A percentile compares a stretch with the other conserved stretches of the same genome.
phyloP scores from a whole-genome alignment of 192 early-diverging fungal species.

The Backusella macrospora region DNA sequence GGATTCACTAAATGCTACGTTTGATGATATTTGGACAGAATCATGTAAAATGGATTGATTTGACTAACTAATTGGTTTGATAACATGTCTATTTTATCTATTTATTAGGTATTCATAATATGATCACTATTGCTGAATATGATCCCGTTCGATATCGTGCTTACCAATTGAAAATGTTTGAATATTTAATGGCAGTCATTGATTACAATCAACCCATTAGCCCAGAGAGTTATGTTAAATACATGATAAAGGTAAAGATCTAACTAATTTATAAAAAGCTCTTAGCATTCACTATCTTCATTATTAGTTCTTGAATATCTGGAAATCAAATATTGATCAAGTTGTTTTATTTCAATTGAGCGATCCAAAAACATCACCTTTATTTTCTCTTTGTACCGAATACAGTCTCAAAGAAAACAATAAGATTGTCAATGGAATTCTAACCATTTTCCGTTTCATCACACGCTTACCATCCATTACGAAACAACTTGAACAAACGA shows the following conservation, averaged over 20 bases:
- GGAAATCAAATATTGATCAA: slow-evolving; percentile 19
- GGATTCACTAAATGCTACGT: slow-evolving; percentile 27
- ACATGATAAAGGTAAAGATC: slow-evolving; percentile 15
- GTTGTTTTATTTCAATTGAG: slow-evolving; percentile 13
- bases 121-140: slow-evolving; percentile 3
- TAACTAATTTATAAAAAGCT: background rate
- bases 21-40: slow-evolving; percentile 41
- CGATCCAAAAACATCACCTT: slow-evolving; percentile 21
- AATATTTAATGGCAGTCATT: background rate
- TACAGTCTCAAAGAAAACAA: slow-evolving; percentile 1
- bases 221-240: background rate
- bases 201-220: background rate
- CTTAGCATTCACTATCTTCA: no score
- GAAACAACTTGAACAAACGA: background rate
- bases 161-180: slow-evolving; percentile 20
- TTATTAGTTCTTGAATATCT: slow-evolving; percentile 21
- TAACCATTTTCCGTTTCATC: slow-evolving; percentile 15
- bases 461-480: background rate
- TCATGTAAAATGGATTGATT: slow-evolving; percentile 43
- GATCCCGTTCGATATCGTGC: slow-evolving; percentile 6
- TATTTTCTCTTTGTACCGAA: slow-evolving; percentile 16
- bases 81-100: no score
- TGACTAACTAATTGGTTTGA: background rate
- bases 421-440: background rate
- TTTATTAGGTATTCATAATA: background rate